Conservation (phyloP, 116 monocot species). For the Iris pallida region DNA sequence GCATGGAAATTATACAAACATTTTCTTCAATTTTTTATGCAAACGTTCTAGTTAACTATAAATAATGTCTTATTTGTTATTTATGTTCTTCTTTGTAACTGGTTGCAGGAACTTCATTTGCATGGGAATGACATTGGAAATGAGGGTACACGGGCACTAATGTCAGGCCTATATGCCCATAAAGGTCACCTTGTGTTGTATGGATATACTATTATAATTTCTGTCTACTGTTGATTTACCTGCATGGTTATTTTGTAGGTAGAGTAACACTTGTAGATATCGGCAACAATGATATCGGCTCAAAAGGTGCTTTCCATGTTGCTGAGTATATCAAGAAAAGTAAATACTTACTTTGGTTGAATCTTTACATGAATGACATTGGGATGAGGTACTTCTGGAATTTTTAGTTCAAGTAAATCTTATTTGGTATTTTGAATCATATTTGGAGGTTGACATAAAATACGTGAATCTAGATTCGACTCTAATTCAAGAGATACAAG, state of each 20-base stretch:
- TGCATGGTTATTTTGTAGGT: slow-evolving; percentile 30
- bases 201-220: neutral
- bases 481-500: too few species aligned
- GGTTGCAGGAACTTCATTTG: slow-evolving; percentile 74
- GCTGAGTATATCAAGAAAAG: slow-evolving; percentile 71
- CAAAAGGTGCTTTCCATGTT: slow-evolving; percentile 77
- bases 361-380: slow-evolving; percentile 92
- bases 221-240: neutral
- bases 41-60: too few species aligned
- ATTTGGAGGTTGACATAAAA: too few species aligned
- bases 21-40: too few species aligned
- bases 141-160: slow-evolving; percentile 65
- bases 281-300: slow-evolving; percentile 81
- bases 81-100: too few species aligned
- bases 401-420: neutral
- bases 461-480: too few species aligned
- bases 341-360: slow-evolving; percentile 74
- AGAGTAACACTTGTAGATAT: slow-evolving; percentile 70
- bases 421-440: too few species aligned
- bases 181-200: slow-evolving; percentile 43
- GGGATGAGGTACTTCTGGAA: slow-evolving; percentile 61
- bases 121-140: slow-evolving; percentile 87
- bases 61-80: too few species aligned
- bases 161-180: slow-evolving; percentile 63
- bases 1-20: too few species aligned